phyloP scores from a whole-genome alignment of 345 rosid species.

The Salix udensis region DNA sequence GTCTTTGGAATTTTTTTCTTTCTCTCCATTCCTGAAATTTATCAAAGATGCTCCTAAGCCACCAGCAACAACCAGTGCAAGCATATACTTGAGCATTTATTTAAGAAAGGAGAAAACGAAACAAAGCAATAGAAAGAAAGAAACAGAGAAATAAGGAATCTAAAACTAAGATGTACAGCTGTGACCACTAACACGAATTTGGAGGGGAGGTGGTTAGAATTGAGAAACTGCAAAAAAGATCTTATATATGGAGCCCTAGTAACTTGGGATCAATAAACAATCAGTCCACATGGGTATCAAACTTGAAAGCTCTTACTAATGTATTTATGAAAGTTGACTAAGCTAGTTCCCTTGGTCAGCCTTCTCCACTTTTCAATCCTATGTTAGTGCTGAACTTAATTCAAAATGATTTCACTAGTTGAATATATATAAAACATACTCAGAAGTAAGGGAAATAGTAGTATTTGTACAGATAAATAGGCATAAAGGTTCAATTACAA shows the following conservation, averaged over 20 bases:
- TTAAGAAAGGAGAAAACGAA: background rate
- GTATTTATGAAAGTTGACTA: background rate
- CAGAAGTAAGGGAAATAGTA: background rate
- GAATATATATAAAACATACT: background rate
- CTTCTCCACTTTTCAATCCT: background rate
- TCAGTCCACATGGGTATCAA: background rate
- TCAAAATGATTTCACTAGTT: background rate
- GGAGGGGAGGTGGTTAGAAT: too few species aligned
- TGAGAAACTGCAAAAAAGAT: too few species aligned
- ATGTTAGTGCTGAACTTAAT: background rate
- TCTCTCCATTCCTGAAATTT: slow-evolving; percentile 88
- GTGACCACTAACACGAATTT: too few species aligned
- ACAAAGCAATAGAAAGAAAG: background rate
- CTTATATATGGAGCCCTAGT: too few species aligned
- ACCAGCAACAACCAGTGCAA: background rate
- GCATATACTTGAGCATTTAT: background rate
- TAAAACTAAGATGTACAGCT: too few species aligned
- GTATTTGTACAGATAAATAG: too few species aligned
- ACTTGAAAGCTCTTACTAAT: background rate
- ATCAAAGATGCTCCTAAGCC: slow-evolving; percentile 4
- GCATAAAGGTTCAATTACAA: too few species aligned
- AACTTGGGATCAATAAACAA: background rate
- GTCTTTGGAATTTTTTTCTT: slow-evolving; percentile 64
- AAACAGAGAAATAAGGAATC: background rate
- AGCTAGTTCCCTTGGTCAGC: background rate